Evolutionary conservation across 305 asterid species (phyloP).

Genomic region (Fraxinus ornus): DNA sequence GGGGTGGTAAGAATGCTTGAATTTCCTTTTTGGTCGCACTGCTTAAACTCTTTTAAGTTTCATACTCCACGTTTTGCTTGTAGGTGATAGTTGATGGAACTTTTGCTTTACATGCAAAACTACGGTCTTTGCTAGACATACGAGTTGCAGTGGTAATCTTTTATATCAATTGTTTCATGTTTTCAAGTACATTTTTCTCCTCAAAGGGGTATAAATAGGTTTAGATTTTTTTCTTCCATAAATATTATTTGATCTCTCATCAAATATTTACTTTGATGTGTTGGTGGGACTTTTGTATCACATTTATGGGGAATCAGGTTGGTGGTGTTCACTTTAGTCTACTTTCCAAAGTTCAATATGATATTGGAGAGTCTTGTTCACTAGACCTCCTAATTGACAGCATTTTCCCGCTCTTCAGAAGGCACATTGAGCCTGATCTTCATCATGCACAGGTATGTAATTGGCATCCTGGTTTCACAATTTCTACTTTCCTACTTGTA

Average conservation of each 20-base stretch:
- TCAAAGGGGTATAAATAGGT: background rate
- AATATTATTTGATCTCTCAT: conserved; percentile 13
- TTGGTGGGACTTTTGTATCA: conserved; percentile 21
- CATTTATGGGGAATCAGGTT: conserved; percentile 58
- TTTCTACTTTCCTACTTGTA: conserved; percentile 27
- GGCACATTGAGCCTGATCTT: conserved; percentile 97
- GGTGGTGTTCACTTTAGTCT: conserved; percentile 99
- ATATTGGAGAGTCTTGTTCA: conserved; percentile 95
- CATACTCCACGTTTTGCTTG: conserved; percentile 25
- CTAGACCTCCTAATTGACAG: conserved; percentile 96
- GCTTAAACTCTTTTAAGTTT: conserved; percentile 13
- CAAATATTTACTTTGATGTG: conserved; percentile 13
- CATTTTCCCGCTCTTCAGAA: conserved; percentile 95
- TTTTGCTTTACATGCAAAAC: conserved; percentile 83
- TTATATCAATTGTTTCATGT: background rate
- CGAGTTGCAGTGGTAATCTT: conserved; percentile 95
- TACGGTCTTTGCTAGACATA: conserved; percentile 94
- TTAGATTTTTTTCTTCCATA: background rate
- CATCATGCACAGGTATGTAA: conserved; percentile 94
- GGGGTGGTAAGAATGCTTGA: conserved; percentile 74
- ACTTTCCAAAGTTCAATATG: conserved; percentile 97
- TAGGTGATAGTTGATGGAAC: conserved; percentile 97
- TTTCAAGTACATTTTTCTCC: conserved; percentile 14
- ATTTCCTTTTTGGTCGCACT: conserved; percentile 6
- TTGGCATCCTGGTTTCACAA: conserved; percentile 24